Conservation (phyloP, 331 rosid species). For the Cydonia oblonga region DNA sequence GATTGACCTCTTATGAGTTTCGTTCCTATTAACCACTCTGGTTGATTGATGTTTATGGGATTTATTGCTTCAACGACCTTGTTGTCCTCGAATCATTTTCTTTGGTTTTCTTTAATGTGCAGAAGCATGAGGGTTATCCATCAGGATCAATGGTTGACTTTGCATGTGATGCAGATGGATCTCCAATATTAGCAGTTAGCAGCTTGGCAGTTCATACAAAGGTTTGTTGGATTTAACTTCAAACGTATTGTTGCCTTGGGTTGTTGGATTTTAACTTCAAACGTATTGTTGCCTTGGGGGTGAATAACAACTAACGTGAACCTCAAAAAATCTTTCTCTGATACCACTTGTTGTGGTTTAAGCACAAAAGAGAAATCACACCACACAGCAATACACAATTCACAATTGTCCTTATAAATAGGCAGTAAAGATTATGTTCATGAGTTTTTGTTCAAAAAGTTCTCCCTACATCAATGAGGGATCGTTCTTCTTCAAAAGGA, state of each 20-base stretch:
- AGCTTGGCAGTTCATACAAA: constrained; percentile 69
- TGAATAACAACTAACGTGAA: background rate
- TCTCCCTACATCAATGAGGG: background rate
- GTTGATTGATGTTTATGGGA: background rate
- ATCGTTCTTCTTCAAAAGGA: background rate
- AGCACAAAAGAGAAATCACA: background rate
- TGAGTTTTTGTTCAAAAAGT: background rate
- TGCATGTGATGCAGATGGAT: constrained; percentile 76
- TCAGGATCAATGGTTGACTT: constrained; percentile 90
- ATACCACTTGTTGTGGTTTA: background rate
- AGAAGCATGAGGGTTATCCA: constrained; percentile 76
- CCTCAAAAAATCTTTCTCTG: background rate
- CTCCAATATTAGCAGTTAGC: constrained; percentile 83
- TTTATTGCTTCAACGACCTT: constrained; percentile 2
- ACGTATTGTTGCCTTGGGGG: no score
- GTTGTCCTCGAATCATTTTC: background rate
- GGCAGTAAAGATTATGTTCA: background rate
- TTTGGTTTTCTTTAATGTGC: constrained; percentile 16
- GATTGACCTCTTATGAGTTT: background rate
- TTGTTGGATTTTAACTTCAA: background rate
- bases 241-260: no score
- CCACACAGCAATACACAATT: background rate
- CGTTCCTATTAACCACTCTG: background rate
- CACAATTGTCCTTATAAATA: background rate
- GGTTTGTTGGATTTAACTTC: constrained; percentile 22